Conservation (phyloP, 148 eudicot species). For the Camellia granthamiana region DNA sequence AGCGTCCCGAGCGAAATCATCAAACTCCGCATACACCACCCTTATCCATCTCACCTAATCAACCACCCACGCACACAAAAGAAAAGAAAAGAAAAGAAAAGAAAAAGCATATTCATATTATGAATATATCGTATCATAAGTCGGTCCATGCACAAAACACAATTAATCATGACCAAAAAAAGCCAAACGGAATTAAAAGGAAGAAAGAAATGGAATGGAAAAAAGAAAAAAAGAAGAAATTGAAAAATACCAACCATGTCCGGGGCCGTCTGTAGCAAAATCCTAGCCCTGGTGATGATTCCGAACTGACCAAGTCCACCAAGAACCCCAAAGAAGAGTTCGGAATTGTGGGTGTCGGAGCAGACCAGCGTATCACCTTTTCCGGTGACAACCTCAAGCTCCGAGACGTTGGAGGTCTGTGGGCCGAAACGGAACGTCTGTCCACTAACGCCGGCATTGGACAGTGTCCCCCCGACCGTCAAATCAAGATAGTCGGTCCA, state of each 20-base stretch:
- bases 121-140: too few species aligned
- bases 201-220: too few species aligned
- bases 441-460: slow-evolving; percentile 90
- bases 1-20: slow-evolving; percentile 70
- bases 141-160: neutral
- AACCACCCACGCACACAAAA: neutral
- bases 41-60: slow-evolving; percentile 93
- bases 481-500: slow-evolving; percentile 88
- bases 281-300: slow-evolving; percentile 69
- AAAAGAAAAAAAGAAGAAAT: neutral
- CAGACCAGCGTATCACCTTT: slow-evolving; percentile 66
- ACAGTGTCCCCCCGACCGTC: slow-evolving; percentile 85
- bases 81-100: too few species aligned
- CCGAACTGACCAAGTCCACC: slow-evolving; percentile 98
- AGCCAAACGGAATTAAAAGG: too few species aligned
- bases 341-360: slow-evolving; percentile 34
- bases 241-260: slow-evolving; percentile 45
- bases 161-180: too few species aligned
- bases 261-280: slow-evolving; percentile 64
- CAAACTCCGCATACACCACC: slow-evolving; percentile 69
- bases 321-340: slow-evolving; percentile 63
- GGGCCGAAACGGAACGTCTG: slow-evolving; percentile 79
- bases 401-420: slow-evolving; percentile 68
- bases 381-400: slow-evolving; percentile 82
- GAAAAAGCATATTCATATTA: too few species aligned